These are phyloP conservation scores for Solanum clarkiae DNA, from an alignment of 257 asterid species.

Conservation along the genomic window DNA sequence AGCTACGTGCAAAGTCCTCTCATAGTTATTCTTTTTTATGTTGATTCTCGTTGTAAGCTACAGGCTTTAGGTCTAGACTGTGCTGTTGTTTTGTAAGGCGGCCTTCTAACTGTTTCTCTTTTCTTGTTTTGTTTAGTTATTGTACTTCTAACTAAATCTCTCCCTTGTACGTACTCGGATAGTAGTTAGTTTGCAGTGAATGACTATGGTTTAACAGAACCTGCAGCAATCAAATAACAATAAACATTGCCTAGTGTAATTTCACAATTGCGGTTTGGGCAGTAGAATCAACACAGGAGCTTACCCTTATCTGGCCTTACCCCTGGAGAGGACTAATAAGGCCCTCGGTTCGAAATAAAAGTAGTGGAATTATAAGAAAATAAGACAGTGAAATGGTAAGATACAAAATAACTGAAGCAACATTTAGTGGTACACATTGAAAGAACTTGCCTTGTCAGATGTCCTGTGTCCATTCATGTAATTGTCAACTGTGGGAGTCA, in stretches of 20 bases:
- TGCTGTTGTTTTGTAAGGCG: background rate
- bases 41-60: background rate
- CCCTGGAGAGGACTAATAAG: background rate
- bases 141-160: background rate
- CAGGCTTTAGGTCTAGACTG: background rate
- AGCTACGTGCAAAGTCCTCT: slow-evolving; percentile 18
- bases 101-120: background rate
- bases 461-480: background rate
- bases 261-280: background rate
- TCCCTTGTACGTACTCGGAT: background rate
- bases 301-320: background rate
- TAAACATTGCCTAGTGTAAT: background rate
- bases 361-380: background rate
- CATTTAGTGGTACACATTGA: background rate
- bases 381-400: background rate
- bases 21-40: slow-evolving; percentile 5
- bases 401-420: background rate
- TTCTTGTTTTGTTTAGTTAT: background rate
- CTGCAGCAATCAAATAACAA: background rate
- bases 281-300: background rate
- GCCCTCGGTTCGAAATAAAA: background rate
- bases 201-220: background rate
- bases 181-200: background rate
- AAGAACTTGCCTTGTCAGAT: background rate
- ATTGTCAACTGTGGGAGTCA: background rate